Evolutionary conservation across 2,329 filamentous ascomycete genomes (phyloP).

Genomic region (Arthrobotrys musiformis): DNA sequence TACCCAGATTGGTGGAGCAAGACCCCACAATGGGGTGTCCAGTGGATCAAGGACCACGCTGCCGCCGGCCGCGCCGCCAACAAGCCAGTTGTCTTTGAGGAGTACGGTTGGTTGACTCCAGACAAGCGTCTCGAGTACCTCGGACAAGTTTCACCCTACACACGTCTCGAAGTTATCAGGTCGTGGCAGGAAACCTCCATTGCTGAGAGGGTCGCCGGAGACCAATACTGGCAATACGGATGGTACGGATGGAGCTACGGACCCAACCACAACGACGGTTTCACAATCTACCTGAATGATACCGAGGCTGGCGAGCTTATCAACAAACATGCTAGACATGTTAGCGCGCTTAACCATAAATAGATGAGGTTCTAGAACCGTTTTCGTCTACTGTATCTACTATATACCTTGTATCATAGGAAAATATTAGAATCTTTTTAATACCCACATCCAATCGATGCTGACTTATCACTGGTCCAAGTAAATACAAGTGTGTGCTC

Average conservation of each 20-base stretch:
- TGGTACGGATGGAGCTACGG: conserved; percentile 68
- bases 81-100: conserved; percentile 70
- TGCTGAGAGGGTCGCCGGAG: conserved; percentile 65
- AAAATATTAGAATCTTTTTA: conserved; percentile 33
- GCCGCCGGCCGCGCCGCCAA: conserved; percentile 63
- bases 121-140: conserved; percentile 66
- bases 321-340: conserved; percentile 64
- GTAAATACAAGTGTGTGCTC: too few relatives aligned
- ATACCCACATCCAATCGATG: background rate
- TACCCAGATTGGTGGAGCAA: conserved; percentile 70
- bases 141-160: conserved; percentile 64
- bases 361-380: conserved; percentile 21
- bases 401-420: conserved; percentile 46
- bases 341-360: conserved; percentile 61
- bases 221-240: conserved; percentile 71
- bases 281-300: conserved; percentile 69
- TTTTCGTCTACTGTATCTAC: conserved; percentile 17
- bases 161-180: conserved; percentile 65
- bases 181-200: conserved; percentile 67
- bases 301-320: conserved; percentile 65
- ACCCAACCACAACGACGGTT: conserved; percentile 69
- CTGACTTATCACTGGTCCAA: too few relatives aligned
- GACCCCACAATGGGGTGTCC: conserved; percentile 66
- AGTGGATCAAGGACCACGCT: conserved; percentile 70
- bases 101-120: conserved; percentile 69